These are phyloP conservation scores for Xylaria curta DNA, from an alignment of 495 filamentous ascomycete species.

Conservation along the genomic window DNA sequence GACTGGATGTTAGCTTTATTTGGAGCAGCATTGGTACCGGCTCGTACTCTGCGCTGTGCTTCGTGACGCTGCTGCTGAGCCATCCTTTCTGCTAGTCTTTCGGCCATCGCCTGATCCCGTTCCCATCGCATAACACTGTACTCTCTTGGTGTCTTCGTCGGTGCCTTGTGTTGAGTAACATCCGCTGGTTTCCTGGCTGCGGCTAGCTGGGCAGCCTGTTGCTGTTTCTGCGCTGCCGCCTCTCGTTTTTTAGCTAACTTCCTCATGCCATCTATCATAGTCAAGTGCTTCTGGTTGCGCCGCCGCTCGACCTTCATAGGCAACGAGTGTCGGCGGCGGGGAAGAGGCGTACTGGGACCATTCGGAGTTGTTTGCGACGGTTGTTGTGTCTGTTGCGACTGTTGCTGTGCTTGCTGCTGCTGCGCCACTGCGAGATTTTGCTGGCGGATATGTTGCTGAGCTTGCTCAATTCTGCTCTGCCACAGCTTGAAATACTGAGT, in stretches of 20 bases:
- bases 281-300: slow-evolving; percentile 82
- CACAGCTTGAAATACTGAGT: slow-evolving; percentile 91
- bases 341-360: slow-evolving; percentile 62
- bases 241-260: slow-evolving; percentile 95
- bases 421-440: slow-evolving; percentile 62
- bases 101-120: slow-evolving; percentile 75
- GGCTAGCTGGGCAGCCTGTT: slow-evolving; percentile 73
- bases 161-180: slow-evolving; percentile 60
- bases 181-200: slow-evolving; percentile 76
- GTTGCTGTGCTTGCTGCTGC: slow-evolving; percentile 59
- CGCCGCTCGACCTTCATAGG: slow-evolving; percentile 83
- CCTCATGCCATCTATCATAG: slow-evolving; percentile 90
- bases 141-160: slow-evolving; percentile 75
- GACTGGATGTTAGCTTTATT: slow-evolving; percentile 35
- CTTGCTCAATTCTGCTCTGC: slow-evolving; percentile 78
- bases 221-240: slow-evolving; percentile 81
- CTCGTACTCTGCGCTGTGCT: slow-evolving; percentile 61
- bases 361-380: slow-evolving; percentile 61
- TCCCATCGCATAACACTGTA: slow-evolving; percentile 89
- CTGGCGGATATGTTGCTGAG: slow-evolving; percentile 68
- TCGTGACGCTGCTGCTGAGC: slow-evolving; percentile 69
- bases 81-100: slow-evolving; percentile 78
- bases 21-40: slow-evolving; percentile 21
- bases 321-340: slow-evolving; percentile 67
- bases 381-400: slow-evolving; percentile 55